phyloP scores from a whole-genome alignment of 257 asterid genomes.

The Solanum rostratum region DNA sequence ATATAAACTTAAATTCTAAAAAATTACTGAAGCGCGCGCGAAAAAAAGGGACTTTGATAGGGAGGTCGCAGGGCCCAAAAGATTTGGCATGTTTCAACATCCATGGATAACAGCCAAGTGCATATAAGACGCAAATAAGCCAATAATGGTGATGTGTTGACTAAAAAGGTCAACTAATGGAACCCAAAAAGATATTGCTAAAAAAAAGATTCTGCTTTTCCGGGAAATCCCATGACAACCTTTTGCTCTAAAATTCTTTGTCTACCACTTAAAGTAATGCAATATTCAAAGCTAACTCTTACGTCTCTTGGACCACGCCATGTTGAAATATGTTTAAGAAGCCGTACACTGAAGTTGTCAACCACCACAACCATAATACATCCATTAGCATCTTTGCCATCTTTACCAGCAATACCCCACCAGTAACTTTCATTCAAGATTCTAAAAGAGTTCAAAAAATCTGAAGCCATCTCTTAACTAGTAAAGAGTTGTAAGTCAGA shows the following conservation, averaged over 20 bases:
- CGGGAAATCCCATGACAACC: background rate
- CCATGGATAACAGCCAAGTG: background rate
- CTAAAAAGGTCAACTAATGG: background rate
- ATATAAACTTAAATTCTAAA: background rate
- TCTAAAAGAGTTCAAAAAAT: background rate
- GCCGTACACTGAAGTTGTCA: slow-evolving; percentile 2
- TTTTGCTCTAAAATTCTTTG: background rate
- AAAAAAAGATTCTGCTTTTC: background rate
- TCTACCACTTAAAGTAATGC: background rate
- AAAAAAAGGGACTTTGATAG: background rate
- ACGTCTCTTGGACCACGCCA: background rate
- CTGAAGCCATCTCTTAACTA: background rate
- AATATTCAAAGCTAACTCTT: background rate
- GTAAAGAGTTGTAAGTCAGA: background rate
- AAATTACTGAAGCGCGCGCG: background rate
- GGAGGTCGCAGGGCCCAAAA: background rate
- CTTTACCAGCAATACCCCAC: background rate
- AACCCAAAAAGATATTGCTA: background rate
- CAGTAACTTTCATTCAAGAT: background rate
- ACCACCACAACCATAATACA: slow-evolving; percentile 1
- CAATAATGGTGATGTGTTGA: background rate
- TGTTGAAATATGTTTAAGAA: background rate
- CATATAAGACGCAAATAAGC: background rate
- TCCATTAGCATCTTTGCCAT: background rate
- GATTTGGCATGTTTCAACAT: background rate